Percentiles rank a stretch among this genome's conserved stretches.
Conservation (phyloP, 208 protist species). For the Crithidia mellificae region DNA sequence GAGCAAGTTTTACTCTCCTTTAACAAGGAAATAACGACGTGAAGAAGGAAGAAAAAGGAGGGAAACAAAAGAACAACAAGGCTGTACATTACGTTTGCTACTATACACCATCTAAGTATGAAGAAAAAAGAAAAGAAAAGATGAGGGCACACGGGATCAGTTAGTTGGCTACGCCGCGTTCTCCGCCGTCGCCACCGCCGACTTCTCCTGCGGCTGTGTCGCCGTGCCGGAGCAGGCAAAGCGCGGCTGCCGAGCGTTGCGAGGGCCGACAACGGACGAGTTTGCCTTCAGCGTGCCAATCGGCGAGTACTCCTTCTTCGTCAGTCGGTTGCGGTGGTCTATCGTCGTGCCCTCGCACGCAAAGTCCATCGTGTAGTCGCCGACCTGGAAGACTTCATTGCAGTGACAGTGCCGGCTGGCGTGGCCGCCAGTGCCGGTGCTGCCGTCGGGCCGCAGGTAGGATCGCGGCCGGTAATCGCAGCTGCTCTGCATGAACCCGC, state of each 20-base stretch:
- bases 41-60: background rate
- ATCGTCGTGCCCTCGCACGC: slow-evolving; percentile 48
- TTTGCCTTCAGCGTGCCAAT: slow-evolving; percentile 62
- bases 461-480: slow-evolving; percentile 77
- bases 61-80: slow-evolving; percentile 2
- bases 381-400: slow-evolving; percentile 84
- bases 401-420: slow-evolving; percentile 85
- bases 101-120: background rate
- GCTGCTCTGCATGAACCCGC: slow-evolving; percentile 72
- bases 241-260: slow-evolving; percentile 56
- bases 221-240: slow-evolving; percentile 43
- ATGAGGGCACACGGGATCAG: no score
- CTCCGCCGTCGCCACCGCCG: slow-evolving; percentile 9
- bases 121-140: background rate
- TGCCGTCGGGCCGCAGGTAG: slow-evolving; percentile 56
- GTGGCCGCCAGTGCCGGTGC: slow-evolving; percentile 30
- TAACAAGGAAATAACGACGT: slow-evolving; percentile 11
- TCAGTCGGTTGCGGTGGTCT: slow-evolving; percentile 72
- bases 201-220: slow-evolving; percentile 15
- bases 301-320: slow-evolving; percentile 53
- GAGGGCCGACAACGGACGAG: slow-evolving; percentile 68
- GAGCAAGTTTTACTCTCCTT: background rate
- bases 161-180: background rate
- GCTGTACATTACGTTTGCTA: slow-evolving; percentile 2
- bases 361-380: slow-evolving; percentile 87